phyloP scores from a whole-genome alignment of 169 alveolate species.

The Plasmodium knowlesi region DNA sequence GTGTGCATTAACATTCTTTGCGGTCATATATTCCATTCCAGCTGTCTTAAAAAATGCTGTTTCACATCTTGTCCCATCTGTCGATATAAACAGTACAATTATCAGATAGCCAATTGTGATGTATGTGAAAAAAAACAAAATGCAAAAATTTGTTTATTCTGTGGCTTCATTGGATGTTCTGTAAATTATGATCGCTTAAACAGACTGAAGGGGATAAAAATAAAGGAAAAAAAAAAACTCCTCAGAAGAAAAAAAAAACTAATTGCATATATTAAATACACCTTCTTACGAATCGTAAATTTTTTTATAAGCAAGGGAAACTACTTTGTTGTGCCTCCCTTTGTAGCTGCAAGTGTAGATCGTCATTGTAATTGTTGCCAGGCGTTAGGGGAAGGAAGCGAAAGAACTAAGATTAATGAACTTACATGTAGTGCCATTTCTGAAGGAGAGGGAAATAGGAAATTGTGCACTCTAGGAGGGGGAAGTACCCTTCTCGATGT shows the following conservation, averaged over 20 bases:
- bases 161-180: conserved; percentile 69
- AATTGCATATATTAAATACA: neutral
- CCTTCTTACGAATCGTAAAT: conserved; percentile 7
- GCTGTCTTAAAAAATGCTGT: conserved; percentile 59
- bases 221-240: conserved; percentile 33
- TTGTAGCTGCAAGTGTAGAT: neutral
- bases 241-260: conserved; percentile 24
- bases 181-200: conserved; percentile 30
- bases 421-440: neutral
- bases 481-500: neutral
- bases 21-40: conserved; percentile 65
- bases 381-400: neutral
- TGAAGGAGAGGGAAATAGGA: neutral
- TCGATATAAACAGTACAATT: conserved; percentile 62
- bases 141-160: conserved; percentile 49
- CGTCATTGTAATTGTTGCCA: neutral
- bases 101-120: conserved; percentile 68
- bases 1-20: conserved; percentile 50
- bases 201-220: conserved; percentile 15
- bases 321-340: neutral
- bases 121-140: conserved; percentile 40
- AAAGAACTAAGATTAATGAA: neutral
- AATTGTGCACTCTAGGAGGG: neutral
- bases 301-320: neutral
- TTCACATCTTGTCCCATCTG: conserved; percentile 66